Evolutionary conservation across 2,329 filamentous ascomycete species (phyloP), one percentile per base, ranked within the genome.

Genomic region (Diaporthe batatas): DNA sequence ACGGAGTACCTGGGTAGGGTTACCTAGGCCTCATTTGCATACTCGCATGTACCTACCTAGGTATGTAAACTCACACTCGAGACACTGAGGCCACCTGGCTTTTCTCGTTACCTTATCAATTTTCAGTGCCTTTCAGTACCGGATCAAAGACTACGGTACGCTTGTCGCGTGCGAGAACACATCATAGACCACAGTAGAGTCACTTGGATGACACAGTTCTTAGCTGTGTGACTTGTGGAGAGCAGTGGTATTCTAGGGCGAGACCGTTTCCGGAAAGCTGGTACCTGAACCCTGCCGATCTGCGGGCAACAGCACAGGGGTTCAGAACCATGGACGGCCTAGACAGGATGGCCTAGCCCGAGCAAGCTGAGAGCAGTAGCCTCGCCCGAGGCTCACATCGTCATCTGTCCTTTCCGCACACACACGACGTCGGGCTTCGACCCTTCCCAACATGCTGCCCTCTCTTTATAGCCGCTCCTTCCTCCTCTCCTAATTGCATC

Each of bases 351-450:
- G 51, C 36, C n/a, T 29, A 42, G n/a, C 36, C 65, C 51, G 47
- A n/a, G 32, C 62, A 67, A 39, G 62, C 47, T 53, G 36, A 42
- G 51, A 67, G 62, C 62, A 67, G 44, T 39, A 67, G 47, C 62
- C 47, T 67, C 32, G 47, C 47, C 44, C 44, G 32, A 53, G n/a
- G 32, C 23, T 49, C 39, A 36, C 59, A 32, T 67, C 71, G 71
- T 72, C 71, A 72, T 72, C 64, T 72, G 71, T 69, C 71, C 71
- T 72, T 68, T 68, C 71, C 25, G 10, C 21, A 62, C 29, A 25
- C 32, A 53, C 21, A n/a, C 1, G 39, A 51, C 21, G 2, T 34
- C 10, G 47, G n/a, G 47, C 32, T 16, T 23, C 47, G 7, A 18
- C 47, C 23, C 25, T 23, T 53, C 12, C 36, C n/a, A 32, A 18